Conservation (phyloP, 352 stramenopile species). For the Globisporangium carolinianum region DNA sequence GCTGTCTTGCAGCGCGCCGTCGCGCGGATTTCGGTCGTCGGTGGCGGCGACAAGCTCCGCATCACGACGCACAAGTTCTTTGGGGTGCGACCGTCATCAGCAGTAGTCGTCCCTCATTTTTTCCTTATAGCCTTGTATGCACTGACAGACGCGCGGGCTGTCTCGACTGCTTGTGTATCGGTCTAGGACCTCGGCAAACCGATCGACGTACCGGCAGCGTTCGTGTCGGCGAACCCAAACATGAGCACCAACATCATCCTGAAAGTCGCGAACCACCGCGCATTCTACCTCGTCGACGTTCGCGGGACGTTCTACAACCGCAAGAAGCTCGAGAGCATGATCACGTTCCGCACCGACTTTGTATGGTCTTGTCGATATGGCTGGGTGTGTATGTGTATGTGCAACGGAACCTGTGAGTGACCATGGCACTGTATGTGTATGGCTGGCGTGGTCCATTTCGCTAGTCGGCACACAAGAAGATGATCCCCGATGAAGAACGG, state of each 20-base stretch:
- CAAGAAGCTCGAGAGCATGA: conserved; percentile 82
- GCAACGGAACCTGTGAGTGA: background rate
- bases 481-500: conserved; percentile 51
- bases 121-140: no score
- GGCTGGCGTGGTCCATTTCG: background rate
- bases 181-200: conserved; percentile 49
- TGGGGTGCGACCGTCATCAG: conserved; percentile 30
- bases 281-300: conserved; percentile 78
- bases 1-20: conserved; percentile 45
- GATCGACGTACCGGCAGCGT: conserved; percentile 58
- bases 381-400: background rate
- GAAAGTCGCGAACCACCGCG: conserved; percentile 63
- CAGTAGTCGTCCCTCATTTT: background rate
- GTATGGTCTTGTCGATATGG: conserved; percentile 24
- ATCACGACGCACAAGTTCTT: conserved; percentile 88
- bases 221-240: conserved; percentile 73
- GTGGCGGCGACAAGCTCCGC: conserved; percentile 69
- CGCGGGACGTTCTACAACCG: conserved; percentile 83
- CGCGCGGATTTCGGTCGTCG: conserved; percentile 68
- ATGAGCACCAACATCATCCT: conserved; percentile 86
- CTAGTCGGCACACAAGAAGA: conserved; percentile 64
- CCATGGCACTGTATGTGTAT: background rate
- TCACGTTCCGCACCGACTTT: conserved; percentile 78
- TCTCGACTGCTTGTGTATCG: background rate
- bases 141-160: no score